phyloP scores from a whole-genome alignment of 1,139 yeast species.

The Wickerhamomyces sp. region DNA sequence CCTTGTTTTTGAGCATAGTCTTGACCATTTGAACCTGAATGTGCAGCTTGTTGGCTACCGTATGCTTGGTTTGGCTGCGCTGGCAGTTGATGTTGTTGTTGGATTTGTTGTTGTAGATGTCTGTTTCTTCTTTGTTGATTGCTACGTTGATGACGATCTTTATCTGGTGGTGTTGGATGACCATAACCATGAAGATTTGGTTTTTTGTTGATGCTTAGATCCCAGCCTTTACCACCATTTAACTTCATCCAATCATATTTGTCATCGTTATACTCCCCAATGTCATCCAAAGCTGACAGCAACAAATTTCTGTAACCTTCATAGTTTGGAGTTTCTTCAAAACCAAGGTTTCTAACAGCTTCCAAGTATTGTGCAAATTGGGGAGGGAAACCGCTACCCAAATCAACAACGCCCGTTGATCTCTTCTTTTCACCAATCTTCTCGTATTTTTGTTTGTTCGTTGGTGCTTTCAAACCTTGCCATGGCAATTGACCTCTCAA shows the following conservation, averaged over 20 bases:
- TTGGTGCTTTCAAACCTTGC: conserved; percentile 99
- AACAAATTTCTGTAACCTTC: conserved; percentile 75
- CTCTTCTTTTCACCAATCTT: conserved; percentile 94
- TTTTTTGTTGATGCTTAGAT: conserved; percentile 71
- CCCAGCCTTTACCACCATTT: conserved; percentile 93
- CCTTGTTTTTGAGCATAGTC: conserved; percentile 1
- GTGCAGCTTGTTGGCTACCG: conserved; percentile 11
- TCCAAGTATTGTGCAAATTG: conserved; percentile 85
- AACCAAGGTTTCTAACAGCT: conserved; percentile 75
- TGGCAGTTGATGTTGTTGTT: conserved; percentile 16
- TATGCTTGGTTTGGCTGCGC: conserved; percentile 19
- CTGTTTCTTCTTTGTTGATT: conserved; percentile 28
- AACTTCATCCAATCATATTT: conserved; percentile 94
- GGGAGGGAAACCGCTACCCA: conserved; percentile 78
- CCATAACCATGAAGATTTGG: conserved; percentile 93
- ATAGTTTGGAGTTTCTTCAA: conserved; percentile 94
- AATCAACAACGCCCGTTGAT: conserved; percentile 70
- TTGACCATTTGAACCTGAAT: conserved; percentile 13
- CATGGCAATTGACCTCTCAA: conserved; percentile 93
- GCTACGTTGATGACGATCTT: conserved; percentile 28
- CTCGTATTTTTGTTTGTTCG: conserved; percentile 93
- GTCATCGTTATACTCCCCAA: conserved; percentile 75
- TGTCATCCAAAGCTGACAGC: conserved; percentile 63
- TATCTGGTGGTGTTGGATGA: conserved; percentile 51
- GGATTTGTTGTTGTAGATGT: conserved; percentile 27